Conservation (phyloP, 768 basidiomycete species). For the Leccinellum rugosiceps region DNA sequence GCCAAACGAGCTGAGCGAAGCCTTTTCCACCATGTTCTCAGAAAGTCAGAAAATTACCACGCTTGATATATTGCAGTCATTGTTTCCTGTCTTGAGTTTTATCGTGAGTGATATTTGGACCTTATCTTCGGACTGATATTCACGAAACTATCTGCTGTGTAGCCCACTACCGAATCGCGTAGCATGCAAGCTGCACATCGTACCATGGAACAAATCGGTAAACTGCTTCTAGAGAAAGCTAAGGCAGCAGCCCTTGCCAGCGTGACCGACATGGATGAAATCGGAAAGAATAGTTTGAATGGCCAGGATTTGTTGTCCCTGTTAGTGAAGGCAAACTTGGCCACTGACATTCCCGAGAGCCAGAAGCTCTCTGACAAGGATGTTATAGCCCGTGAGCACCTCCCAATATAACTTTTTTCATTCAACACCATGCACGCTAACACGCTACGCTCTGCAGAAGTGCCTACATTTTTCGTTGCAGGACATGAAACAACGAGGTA, state of each 20-base stretch:
- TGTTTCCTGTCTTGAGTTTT: slow-evolving; percentile 36
- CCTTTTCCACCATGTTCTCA: slow-evolving; percentile 32
- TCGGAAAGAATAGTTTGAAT: slow-evolving; percentile 31
- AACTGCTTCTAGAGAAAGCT: slow-evolving; percentile 44
- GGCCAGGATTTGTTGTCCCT: slow-evolving; percentile 50
- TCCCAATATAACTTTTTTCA: too few relatives aligned
- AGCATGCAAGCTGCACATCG: not conserved
- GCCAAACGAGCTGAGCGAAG: slow-evolving; percentile 32
- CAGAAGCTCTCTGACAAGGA: slow-evolving; percentile 62
- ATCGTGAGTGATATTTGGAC: slow-evolving; percentile 33
- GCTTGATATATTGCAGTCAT: slow-evolving; percentile 31
- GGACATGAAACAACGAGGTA: slow-evolving; percentile 60
- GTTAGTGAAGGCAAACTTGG: slow-evolving; percentile 50
- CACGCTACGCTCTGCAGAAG: slow-evolving; percentile 38
- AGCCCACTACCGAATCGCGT: not conserved
- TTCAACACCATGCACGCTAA: not conserved
- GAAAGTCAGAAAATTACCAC: slow-evolving; percentile 8
- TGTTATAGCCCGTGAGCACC: slow-evolving; percentile 48
- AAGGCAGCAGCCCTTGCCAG: slow-evolving; percentile 37
- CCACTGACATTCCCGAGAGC: slow-evolving; percentile 50
- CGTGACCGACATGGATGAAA: slow-evolving; percentile 23
- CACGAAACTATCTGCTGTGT: not conserved
- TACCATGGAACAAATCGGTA: slow-evolving; percentile 37
- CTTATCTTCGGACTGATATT: not conserved
- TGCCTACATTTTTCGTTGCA: slow-evolving; percentile 58